Base-by-base conservation (phyloP, 2,329 filamentous ascomycete genomes). In the Cladorrhinum sp. region DNA sequence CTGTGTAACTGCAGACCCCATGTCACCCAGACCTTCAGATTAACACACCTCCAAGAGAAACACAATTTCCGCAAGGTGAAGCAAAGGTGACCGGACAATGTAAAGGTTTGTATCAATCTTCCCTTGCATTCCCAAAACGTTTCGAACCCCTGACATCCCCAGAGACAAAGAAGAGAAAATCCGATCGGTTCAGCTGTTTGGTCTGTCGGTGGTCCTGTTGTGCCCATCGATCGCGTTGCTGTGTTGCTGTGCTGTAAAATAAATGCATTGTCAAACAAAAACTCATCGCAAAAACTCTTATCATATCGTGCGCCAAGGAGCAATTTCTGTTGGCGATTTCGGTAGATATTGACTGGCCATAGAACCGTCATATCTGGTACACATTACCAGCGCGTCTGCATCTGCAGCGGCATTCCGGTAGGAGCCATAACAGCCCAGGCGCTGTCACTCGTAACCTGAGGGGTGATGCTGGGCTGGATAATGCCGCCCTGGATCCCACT, bases 91-190 rank as follows among this genome's bases (percentile, higher is more conserved):
- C 56, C 56, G 27, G 20, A 45, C 18, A 52, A 55, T 29, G 55
- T 36, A 53, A 52, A 50, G 18, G 16, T 51, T 25, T 61, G 59
- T 63, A 63, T 65, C 63, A 58, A 62, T 60, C 57, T 63, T 4
- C 41, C 20, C 41, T n/a, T 56, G 55, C 38, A 49, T 52, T 25
- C 48, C 54, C 51, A 53, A 41, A 27, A 24, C 25, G 54, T 59
- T 59, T 58, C 59, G 41, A 22, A 8, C 41, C 55, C 24, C 22
- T 32, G 48, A 51, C 36, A 41, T 20, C 32, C 24, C 25, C 41
- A 62, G 36, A 49, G 59, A 41, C 24, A 38, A 45, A 27, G 12
- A 36, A 41, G 2, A 55, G 25, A 55, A 38, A 50, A 50, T 22
- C 27, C 53, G 24, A 2, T 13, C 32, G 8, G 18, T 20, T 60